Percentiles rank a stretch among this genome's conserved stretches.
Conservation (phyloP, 2,329 filamentous ascomycete species). For the Chaetomiaceae sp. region DNA sequence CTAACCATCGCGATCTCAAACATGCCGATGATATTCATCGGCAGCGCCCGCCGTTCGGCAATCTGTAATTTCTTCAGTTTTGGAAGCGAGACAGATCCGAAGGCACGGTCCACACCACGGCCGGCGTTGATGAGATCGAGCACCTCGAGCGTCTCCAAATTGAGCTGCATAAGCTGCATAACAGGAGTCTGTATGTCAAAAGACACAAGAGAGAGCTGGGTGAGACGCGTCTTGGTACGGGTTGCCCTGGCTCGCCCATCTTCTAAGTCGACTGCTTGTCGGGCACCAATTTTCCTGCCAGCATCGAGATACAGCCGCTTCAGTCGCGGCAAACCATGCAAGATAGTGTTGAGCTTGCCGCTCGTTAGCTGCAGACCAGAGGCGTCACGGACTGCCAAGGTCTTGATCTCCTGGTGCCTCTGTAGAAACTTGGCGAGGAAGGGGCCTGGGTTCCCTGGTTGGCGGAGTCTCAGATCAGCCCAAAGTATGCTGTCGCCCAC, state of each 20-base stretch:
- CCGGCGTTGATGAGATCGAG: slow-evolving; percentile 7
- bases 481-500: slow-evolving; percentile 17
- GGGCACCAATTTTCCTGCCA: not conserved
- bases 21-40: not conserved
- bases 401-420: slow-evolving; percentile 14
- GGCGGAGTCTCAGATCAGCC: slow-evolving; percentile 10
- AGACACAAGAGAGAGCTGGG: slow-evolving; percentile 8
- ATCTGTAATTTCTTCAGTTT: slow-evolving; percentile 12
- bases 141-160: not conserved
- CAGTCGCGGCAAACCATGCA: slow-evolving; percentile 16
- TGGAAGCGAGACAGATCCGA: not conserved
- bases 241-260: not conserved
- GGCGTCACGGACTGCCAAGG: slow-evolving; percentile 16
- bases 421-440: slow-evolving; percentile 19
- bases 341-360: slow-evolving; percentile 11
- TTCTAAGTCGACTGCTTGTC: not conserved
- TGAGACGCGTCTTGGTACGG: slow-evolving; percentile 3
- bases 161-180: not conserved
- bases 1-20: not conserved
- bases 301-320: slow-evolving; percentile 15
- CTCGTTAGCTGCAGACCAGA: slow-evolving; percentile 10
- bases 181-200: not conserved
- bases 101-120: not conserved
- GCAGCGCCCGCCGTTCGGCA: no score
- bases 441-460: slow-evolving; percentile 10